A percentile compares a stretch with the other conserved stretches of the same genome.
Conservation (phyloP, 176 grass and related monocot genomes). For the Aegilops longissima region DNA sequence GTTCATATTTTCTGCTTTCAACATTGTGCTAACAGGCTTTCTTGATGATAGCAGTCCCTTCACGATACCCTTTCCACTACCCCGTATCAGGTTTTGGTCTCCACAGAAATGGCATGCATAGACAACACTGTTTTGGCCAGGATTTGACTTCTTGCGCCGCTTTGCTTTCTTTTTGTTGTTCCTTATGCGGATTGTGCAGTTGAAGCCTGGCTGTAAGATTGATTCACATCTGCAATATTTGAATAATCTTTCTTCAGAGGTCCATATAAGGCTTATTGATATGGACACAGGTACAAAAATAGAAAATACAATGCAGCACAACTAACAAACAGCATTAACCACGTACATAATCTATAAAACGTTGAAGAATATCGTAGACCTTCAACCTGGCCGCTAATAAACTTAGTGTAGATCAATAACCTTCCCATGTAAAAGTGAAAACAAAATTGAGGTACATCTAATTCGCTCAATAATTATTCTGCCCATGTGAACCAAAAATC, state of each 20-base stretch:
- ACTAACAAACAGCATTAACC: not conserved
- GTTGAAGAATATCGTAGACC: slow-evolving; percentile 1
- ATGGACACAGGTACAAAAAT: not conserved
- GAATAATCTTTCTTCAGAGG: not conserved
- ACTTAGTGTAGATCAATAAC: not conserved
- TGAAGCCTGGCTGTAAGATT: slow-evolving; percentile 73
- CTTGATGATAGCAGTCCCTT: slow-evolving; percentile 56
- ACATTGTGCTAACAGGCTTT: not conserved
- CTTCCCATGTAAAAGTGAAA: not conserved
- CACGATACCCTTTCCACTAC: slow-evolving; percentile 57
- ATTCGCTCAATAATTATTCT: not conserved
- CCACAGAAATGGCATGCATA: slow-evolving; percentile 72
- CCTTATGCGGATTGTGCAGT: slow-evolving; percentile 30
- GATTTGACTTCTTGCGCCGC: slow-evolving; percentile 35
- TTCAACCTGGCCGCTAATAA: not conserved
- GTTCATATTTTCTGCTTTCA: no score
- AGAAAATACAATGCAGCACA: not conserved
- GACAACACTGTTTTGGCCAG: slow-evolving; percentile 52
- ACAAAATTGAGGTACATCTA: no score
- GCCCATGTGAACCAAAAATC: not conserved
- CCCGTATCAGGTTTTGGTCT: slow-evolving; percentile 62
- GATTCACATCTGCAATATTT: slow-evolving; percentile 76
- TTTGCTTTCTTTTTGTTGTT: slow-evolving; percentile 53
- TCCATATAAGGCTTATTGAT: not conserved
- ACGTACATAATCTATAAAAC: not conserved